Conservation (phyloP, 2,329 filamentous ascomycete genomes). For the Nemania sp. region DNA sequence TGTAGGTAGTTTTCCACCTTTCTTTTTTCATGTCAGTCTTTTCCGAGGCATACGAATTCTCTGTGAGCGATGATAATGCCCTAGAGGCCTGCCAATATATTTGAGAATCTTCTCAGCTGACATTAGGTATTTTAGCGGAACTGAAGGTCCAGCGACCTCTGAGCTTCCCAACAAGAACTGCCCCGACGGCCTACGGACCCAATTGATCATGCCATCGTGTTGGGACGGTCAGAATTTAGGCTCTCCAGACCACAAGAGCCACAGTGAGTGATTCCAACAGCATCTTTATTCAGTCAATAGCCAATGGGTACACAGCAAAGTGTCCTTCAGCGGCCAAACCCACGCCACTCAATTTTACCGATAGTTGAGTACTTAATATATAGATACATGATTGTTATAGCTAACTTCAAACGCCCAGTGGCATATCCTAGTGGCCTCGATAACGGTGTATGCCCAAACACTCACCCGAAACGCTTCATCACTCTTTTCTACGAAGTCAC, state of each 20-base stretch:
- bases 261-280: conserved; percentile 36
- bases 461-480: conserved; percentile 57
- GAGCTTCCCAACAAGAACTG: conserved; percentile 60
- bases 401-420: conserved; percentile 35
- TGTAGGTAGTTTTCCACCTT: conserved; percentile 33
- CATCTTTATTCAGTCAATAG: no score
- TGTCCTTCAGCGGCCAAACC: no score
- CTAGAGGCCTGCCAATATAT: not conserved
- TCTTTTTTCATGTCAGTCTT: not conserved
- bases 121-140: conserved; percentile 32
- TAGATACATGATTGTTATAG: not conserved
- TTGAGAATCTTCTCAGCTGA: not conserved
- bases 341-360: no score
- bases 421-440: conserved; percentile 53
- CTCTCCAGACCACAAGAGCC: conserved; percentile 56
- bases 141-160: conserved; percentile 49
- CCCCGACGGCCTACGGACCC: conserved; percentile 52
- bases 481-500: conserved; percentile 64
- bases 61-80: not conserved
- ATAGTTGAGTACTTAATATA: not conserved
- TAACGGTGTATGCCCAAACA: conserved; percentile 52
- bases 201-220: conserved; percentile 63
- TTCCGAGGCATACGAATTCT: not conserved
- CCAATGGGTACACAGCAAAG: no score
- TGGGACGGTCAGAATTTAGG: conserved; percentile 65